phyloP scores from a whole-genome alignment of 345 rosid genomes.

The Lenwebbia sp. region DNA sequence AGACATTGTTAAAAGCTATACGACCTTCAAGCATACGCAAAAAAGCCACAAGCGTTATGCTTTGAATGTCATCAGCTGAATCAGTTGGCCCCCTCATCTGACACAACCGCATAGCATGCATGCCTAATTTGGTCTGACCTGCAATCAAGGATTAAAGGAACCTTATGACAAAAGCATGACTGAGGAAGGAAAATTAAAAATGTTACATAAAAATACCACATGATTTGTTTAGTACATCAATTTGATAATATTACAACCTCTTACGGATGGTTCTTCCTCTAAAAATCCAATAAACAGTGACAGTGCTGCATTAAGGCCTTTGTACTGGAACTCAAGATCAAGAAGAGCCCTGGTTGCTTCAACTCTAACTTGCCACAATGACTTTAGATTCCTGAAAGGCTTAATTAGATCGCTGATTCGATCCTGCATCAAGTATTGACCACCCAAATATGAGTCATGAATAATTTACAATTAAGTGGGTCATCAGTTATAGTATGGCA shows the following conservation, averaged over 20 bases:
- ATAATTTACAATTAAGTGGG: neutral
- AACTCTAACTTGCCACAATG: constrained; percentile 61
- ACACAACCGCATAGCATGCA: constrained; percentile 77
- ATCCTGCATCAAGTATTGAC: constrained; percentile 40
- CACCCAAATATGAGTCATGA: neutral
- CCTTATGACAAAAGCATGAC: neutral
- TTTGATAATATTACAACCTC: constrained; percentile 42
- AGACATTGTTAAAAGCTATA: constrained; percentile 54
- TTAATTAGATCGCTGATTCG: constrained; percentile 60
- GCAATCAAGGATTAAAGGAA: constrained; percentile 14
- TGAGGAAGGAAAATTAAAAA: neutral
- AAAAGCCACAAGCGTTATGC: constrained; percentile 44
- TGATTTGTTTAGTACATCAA: neutral
- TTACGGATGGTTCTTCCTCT: constrained; percentile 70
- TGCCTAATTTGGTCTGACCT: constrained; percentile 82
- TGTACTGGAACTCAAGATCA: constrained; percentile 76
- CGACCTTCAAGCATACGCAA: constrained; percentile 68
- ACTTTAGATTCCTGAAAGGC: constrained; percentile 55
- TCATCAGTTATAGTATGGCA: neutral
- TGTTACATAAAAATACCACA: neutral
- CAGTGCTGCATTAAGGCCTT: constrained; percentile 73
- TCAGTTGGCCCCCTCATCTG: constrained; percentile 43
- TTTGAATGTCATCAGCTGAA: constrained; percentile 32
- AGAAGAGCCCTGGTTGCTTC: constrained; percentile 93
- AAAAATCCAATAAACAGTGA: constrained; percentile 53